Conservation (phyloP, 768 basidiomycete genomes). For the Neoboletus subvelutipes region DNA sequence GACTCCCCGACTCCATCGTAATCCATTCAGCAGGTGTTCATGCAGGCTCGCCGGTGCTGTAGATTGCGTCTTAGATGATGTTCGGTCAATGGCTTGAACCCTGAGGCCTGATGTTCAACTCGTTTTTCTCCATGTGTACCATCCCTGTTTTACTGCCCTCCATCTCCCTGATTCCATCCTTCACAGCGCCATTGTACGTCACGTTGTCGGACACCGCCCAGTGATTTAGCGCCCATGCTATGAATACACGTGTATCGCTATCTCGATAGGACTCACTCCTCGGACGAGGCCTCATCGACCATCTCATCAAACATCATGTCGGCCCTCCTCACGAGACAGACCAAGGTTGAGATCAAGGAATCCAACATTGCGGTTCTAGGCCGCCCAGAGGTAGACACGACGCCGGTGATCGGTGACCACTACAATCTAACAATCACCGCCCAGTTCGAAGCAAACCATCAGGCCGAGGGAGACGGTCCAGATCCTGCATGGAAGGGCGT, state of each 20-base stretch:
- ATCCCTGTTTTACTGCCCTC: background rate
- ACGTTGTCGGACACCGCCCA: background rate
- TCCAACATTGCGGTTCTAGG: slow-evolving; percentile 60
- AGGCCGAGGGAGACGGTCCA: slow-evolving; percentile 48
- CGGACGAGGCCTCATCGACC: background rate
- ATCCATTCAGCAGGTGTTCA: slow-evolving; percentile 7
- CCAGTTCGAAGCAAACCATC: slow-evolving; percentile 48
- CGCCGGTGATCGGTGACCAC: background rate
- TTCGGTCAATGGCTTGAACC: slow-evolving; percentile 1
- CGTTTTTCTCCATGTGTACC: slow-evolving; percentile 1
- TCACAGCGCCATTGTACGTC: slow-evolving; percentile 4
- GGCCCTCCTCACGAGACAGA: slow-evolving; percentile 6
- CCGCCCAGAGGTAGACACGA: slow-evolving; percentile 50
- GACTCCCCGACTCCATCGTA: slow-evolving; percentile 18
- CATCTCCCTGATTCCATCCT: background rate
- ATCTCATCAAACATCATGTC: slow-evolving; percentile 8
- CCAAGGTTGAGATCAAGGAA: slow-evolving; percentile 52
- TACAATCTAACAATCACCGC: background rate
- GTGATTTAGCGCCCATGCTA: slow-evolving; percentile 8
- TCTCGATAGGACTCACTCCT: background rate
- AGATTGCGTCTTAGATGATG: slow-evolving; percentile 9
- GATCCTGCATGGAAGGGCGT: slow-evolving; percentile 47
- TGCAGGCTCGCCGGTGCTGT: slow-evolving; percentile 8
- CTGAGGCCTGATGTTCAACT: slow-evolving; percentile 10
- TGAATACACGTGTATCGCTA: slow-evolving; percentile 18